phyloP scores from a whole-genome alignment of 2,329 filamentous ascomycete genomes.

The Calonectria hawksworthii region DNA sequence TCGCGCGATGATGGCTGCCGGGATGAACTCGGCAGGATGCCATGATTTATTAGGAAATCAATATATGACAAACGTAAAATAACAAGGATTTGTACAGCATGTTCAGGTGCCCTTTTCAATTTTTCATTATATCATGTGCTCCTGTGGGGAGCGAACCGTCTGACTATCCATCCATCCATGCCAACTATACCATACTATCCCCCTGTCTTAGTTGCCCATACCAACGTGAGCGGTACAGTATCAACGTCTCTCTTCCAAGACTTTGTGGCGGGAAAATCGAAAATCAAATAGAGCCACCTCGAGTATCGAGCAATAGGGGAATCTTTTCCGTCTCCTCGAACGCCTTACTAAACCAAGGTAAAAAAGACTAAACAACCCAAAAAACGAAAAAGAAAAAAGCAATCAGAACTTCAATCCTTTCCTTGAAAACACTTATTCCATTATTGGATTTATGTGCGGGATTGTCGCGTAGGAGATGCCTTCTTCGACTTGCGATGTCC shows the following conservation, averaged over 20 bases:
- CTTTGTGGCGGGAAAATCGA: slow-evolving; percentile 28
- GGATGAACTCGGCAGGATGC: slow-evolving; percentile 29
- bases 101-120: not conserved
- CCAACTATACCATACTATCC: not conserved
- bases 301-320: slow-evolving; percentile 42
- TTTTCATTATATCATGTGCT: slow-evolving; percentile 10
- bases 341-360: slow-evolving; percentile 40
- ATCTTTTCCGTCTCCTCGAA: slow-evolving; percentile 48
- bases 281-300: slow-evolving; percentile 37
- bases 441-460: not conserved
- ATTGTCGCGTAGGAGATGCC: not conserved
- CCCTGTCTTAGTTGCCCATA: not conserved
- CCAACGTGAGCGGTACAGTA: not conserved
- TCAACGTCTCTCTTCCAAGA: slow-evolving; percentile 11
- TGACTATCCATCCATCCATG: not conserved
- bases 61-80: slow-evolving; percentile 29
- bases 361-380: slow-evolving; percentile 6
- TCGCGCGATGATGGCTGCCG: slow-evolving; percentile 1
- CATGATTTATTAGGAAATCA: slow-evolving; percentile 19
- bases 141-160: not conserved
- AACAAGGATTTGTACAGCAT: not conserved
- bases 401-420: not conserved
- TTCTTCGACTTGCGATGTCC: slow-evolving; percentile 30
- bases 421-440: slow-evolving; percentile 2
- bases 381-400: not conserved